A percentile compares a stretch with the other conserved stretches of the same genome.
Conservation (phyloP, 352 stramenopile species). For the Aphanomyces astaci region DNA sequence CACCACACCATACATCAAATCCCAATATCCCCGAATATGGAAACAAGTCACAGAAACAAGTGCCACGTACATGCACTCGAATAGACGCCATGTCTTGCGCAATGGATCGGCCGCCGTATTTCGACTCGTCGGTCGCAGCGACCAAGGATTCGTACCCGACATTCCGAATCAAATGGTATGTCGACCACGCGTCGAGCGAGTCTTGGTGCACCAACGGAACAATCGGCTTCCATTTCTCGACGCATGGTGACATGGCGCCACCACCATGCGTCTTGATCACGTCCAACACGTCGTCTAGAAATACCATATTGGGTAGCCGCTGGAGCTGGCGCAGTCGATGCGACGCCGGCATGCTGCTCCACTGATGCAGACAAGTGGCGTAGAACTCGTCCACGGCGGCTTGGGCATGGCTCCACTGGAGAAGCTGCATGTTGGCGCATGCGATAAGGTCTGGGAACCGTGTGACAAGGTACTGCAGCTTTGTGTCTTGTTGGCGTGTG, state of each 20-base stretch:
- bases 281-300: background rate
- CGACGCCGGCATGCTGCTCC: constrained; percentile 29
- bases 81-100: background rate
- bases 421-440: background rate
- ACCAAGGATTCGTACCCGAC: background rate
- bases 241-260: background rate
- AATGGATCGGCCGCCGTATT: background rate
- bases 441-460: constrained; percentile 13
- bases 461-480: background rate
- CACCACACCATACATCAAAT: background rate
- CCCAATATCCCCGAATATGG: no score
- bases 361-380: constrained; percentile 39
- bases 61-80: constrained; percentile 10
- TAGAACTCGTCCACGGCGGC: constrained; percentile 61
- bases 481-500: background rate
- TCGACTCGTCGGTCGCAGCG: background rate
- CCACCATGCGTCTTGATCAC: background rate
- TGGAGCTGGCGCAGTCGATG: constrained; percentile 12
- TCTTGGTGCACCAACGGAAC: background rate
- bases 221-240: constrained; percentile 5
- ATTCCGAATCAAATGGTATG: constrained; percentile 9
- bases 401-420: constrained; percentile 27
- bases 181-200: constrained; percentile 1
- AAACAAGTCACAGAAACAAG: no score
- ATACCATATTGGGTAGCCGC: constrained; percentile 11